Conservation (phyloP, 2,329 filamentous ascomycete genomes). For the Aspergillus novoparasiticus region DNA sequence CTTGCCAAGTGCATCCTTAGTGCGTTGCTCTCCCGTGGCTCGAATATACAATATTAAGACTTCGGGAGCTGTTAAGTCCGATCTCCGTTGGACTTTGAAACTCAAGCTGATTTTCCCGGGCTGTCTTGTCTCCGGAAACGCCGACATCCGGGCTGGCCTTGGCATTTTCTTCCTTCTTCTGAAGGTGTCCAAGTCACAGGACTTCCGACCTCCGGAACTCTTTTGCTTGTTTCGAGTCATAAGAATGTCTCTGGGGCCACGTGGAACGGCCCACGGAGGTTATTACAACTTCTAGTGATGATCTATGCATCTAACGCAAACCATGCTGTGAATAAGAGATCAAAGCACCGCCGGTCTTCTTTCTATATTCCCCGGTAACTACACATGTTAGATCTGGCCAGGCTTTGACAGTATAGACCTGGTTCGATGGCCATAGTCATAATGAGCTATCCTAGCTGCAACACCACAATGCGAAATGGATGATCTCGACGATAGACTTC, state of each 20-base stretch:
- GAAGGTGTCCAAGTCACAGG: neutral
- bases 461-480: neutral
- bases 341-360: no score
- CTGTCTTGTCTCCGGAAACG: constrained; percentile 1
- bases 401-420: neutral
- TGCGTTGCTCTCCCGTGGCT: constrained; percentile 3
- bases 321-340: neutral
- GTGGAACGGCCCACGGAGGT: neutral
- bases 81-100: constrained; percentile 7
- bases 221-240: neutral
- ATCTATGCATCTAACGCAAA: neutral
- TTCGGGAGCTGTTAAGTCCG: constrained; percentile 23
- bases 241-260: neutral
- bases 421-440: neutral
- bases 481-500: constrained; percentile 7
- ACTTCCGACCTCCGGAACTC: neutral
- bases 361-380: neutral
- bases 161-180: neutral
- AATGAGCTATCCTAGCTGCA: neutral
- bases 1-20: neutral
- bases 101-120: constrained; percentile 5
- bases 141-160: neutral
- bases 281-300: neutral
- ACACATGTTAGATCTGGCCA: neutral
- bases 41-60: neutral